phyloP scores from a whole-genome alignment of 2,329 filamentous ascomycete genomes.

The Beauveria pseudobassiana region DNA sequence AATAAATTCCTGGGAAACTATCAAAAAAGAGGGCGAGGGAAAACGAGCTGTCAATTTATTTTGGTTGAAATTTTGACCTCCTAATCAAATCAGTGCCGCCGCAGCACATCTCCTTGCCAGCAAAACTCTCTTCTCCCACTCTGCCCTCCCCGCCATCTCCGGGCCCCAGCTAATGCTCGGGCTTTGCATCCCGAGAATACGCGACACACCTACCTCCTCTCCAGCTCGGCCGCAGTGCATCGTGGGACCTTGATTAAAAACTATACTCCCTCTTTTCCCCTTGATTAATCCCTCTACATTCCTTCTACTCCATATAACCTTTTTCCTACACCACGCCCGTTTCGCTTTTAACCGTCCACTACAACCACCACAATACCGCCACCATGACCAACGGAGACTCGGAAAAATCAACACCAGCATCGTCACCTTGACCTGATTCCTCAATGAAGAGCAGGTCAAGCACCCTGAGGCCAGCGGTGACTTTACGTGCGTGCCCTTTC shows the following conservation, averaged over 20 bases:
- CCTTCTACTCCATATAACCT: slow-evolving; percentile 1
- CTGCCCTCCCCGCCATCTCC: slow-evolving; percentile 12
- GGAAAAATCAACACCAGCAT: slow-evolving; percentile 93
- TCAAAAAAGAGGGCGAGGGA: too few relatives aligned
- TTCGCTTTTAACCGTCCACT: slow-evolving; percentile 11
- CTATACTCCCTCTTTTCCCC: slow-evolving; percentile 2
- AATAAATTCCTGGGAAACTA: not conserved
- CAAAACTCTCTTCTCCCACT: not conserved
- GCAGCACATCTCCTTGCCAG: not conserved
- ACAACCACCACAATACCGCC: slow-evolving; percentile 16
- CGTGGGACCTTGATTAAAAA: slow-evolving; percentile 11
- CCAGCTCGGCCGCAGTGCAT: slow-evolving; percentile 1
- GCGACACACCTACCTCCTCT: not conserved
- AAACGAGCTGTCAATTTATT: too few relatives aligned
- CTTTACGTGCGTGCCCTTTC: slow-evolving; percentile 67
- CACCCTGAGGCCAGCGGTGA: slow-evolving; percentile 93
- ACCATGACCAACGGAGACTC: slow-evolving; percentile 38
- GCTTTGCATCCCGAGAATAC: slow-evolving; percentile 12
- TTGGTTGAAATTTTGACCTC: too few relatives aligned
- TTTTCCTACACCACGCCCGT: slow-evolving; percentile 13
- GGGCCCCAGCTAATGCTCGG: slow-evolving; percentile 9
- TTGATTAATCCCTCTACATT: not conserved
- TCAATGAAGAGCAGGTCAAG: slow-evolving; percentile 93
- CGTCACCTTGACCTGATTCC: slow-evolving; percentile 86
- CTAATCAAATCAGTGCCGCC: not conserved